Evolutionary conservation across 257 asterid genomes (phyloP).

Genomic region (Thymus quinquecostatus): DNA sequence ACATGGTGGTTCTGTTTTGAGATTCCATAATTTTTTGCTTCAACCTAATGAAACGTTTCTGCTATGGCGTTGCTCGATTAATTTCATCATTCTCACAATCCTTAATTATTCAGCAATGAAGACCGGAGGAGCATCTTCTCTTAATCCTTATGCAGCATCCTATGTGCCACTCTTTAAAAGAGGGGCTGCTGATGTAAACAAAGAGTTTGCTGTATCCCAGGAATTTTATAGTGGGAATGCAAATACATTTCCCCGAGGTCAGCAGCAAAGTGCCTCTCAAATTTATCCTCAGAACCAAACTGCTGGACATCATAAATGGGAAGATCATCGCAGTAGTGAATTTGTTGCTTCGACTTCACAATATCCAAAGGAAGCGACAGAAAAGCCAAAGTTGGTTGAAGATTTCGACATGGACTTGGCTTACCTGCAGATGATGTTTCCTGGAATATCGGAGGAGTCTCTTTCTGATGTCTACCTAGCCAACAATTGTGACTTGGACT

Average conservation of each 20-base stretch:
- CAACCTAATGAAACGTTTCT: neutral
- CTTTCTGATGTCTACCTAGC: constrained; percentile 71
- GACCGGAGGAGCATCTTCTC: constrained; percentile 62
- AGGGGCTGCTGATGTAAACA: constrained; percentile 42
- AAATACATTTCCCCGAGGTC: constrained; percentile 38
- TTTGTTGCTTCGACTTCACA: constrained; percentile 58
- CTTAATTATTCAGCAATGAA: constrained; percentile 56
- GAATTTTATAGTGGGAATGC: constrained; percentile 43
- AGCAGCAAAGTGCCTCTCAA: constrained; percentile 35
- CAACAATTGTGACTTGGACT: constrained; percentile 63
- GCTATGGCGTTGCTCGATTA: neutral
- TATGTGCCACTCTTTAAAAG: constrained; percentile 76
- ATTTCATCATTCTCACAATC: constrained; percentile 9
- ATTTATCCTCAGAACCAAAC: constrained; percentile 31
- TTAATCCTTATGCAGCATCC: constrained; percentile 82
- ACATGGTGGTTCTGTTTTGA: neutral
- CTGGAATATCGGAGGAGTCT: constrained; percentile 73
- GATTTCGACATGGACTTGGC: constrained; percentile 66
- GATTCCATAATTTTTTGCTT: constrained; percentile 1
- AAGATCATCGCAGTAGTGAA: constrained; percentile 42
- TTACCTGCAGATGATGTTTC: constrained; percentile 74
- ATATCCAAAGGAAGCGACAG: constrained; percentile 39
- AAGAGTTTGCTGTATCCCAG: constrained; percentile 34
- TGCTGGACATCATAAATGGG: constrained; percentile 41
- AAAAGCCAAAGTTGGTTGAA: constrained; percentile 45